Evolutionary conservation across 2,329 filamentous ascomycete species (phyloP).

Genomic region (Fusarium papillatum): DNA sequence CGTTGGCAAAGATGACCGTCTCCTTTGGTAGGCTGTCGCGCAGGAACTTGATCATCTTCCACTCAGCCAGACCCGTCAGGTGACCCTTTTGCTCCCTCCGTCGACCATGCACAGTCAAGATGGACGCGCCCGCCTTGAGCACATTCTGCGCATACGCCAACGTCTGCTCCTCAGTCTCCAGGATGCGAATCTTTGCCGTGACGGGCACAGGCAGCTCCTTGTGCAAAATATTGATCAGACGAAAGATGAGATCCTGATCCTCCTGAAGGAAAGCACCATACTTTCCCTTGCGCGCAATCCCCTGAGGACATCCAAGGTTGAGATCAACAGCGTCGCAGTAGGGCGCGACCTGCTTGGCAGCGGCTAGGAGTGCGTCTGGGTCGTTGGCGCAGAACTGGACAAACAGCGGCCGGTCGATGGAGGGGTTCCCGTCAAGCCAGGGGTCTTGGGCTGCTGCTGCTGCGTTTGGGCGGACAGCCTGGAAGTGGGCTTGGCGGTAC

Average conservation of each 20-base stretch:
- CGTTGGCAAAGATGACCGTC: slow-evolving; percentile 96
- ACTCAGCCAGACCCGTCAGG: slow-evolving; percentile 93
- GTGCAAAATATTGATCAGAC: slow-evolving; percentile 88
- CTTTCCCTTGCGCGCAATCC: slow-evolving; percentile 90
- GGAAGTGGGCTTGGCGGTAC: slow-evolving; percentile 86
- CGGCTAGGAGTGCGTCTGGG: slow-evolving; percentile 81
- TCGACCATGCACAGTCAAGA: slow-evolving; percentile 93
- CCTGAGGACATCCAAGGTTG: slow-evolving; percentile 96
- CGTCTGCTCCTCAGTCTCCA: slow-evolving; percentile 89
- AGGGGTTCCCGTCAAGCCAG: slow-evolving; percentile 89
- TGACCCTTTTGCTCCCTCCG: slow-evolving; percentile 95
- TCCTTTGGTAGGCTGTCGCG: slow-evolving; percentile 87
- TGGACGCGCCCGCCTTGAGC: slow-evolving; percentile 88
- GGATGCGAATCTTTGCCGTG: slow-evolving; percentile 93
- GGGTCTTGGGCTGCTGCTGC: slow-evolving; percentile 45
- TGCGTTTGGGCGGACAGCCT: slow-evolving; percentile 65
- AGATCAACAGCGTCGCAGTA: slow-evolving; percentile 97
- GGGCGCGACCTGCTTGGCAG: slow-evolving; percentile 83
- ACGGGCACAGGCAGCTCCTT: slow-evolving; percentile 84
- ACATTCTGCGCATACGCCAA: slow-evolving; percentile 92
- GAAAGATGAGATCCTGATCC: slow-evolving; percentile 85
- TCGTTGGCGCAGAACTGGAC: slow-evolving; percentile 98
- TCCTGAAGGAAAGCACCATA: slow-evolving; percentile 98
- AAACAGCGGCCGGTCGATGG: slow-evolving; percentile 88
- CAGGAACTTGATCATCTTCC: slow-evolving; percentile 86